Base-by-base conservation (phyloP, 2,329 filamentous ascomycete genomes). In the Zalaria sp. region DNA sequence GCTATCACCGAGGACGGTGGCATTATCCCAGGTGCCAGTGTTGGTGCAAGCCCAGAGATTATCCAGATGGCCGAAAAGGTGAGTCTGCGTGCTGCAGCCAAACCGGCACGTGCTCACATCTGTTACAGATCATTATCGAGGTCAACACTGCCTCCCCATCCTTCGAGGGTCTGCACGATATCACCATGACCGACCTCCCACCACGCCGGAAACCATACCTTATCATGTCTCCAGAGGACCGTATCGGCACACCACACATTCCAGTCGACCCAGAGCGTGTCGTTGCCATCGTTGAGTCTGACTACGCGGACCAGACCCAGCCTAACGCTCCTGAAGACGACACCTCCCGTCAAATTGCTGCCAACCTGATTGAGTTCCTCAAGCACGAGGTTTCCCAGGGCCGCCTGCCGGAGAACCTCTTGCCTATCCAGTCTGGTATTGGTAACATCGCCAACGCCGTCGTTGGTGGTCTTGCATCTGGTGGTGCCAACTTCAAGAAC, bases 391-490 rank as follows among this genome's bases (percentile, higher is more conserved):
- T 93, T 41, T 65, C 67, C 27, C 79, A 80, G 49, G 86, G 81
- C 47, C 79, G 86, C 34, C 73, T 93, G 40, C 86, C 86, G 2
- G 62, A 73, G 51, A 85, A 78, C 56, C 74, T 93, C 2, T 71
- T 91, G 1, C 85, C 85, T 2, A 72, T 93, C 11, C 85, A 93
- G 62, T 88, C 82, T 7, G 86, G 86, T 36, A 93, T 93, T 51
- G 86, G 87, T 49, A 93, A 93, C 67, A 93, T 93, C 51, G 86
- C 86, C 62, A 93, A 93, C 61, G 86, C 86, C 32, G 87, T 93
- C 47, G 78, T 93, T 45, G 85, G 86, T 46, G 87, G 86, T 9
- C 75, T 93, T 43, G 75, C 79, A 49, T 75, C 81, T 44, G 72
- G 72, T 9, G 70, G 69, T 46, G 83, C 83, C 50, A 81, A 88